Evolutionary conservation across 2,329 filamentous ascomycete genomes (phyloP), one percentile per base, ranked within the genome.

Genomic region (Sclerotinia sclerotiorum): DNA sequence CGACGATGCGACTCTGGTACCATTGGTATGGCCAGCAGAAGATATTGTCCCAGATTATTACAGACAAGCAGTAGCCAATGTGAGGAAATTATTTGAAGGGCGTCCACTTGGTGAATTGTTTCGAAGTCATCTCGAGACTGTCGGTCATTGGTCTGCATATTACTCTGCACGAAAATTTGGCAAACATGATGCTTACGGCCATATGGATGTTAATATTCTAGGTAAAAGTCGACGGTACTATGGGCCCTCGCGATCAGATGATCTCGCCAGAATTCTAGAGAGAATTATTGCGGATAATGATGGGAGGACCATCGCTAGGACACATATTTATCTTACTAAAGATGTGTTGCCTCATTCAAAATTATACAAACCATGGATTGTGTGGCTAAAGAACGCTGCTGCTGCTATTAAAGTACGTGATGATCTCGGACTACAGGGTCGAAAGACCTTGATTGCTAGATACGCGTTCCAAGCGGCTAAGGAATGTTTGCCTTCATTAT

Each of bases 311-410:
- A 68, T 56, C 44, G 17, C 32, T 8, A 11, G 42, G 15, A n/a
- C 42, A 19, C 24, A 55, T 17, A 35, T 17, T 1, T 29, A 63
- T 4, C 11, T 68, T 7, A 27, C 15, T 1, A 13, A 68, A 1
- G 15, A 63, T 44, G 3, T 39, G 2, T 32, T 68, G 11, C 57
- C 48, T 24, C 35, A 54, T 55, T 3, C 27, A 1, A 48, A 52
- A n/a, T 21, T 19, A 27, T 55, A 63, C 39, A 54, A 63, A 15
- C 8, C 24, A 27, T 62, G 46, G 35, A 55, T 68, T 21, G 2
- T 46, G 13, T 68, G 65, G 65, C 32, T 68, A 5, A 68, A 52
- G 52, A 68, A 68, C 32, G 21, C 42, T 19, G n/a, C n/a, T 21
- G 17, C 19, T 29, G 51, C 46, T 7, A 63, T 68, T 15, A 63